A percentile compares a stretch with the other conserved stretches of the same genome.
These are phyloP conservation scores for Calamus simplicifolius DNA, from an alignment of 176 grass and related monocot genomes.

Conservation along the genomic window DNA sequence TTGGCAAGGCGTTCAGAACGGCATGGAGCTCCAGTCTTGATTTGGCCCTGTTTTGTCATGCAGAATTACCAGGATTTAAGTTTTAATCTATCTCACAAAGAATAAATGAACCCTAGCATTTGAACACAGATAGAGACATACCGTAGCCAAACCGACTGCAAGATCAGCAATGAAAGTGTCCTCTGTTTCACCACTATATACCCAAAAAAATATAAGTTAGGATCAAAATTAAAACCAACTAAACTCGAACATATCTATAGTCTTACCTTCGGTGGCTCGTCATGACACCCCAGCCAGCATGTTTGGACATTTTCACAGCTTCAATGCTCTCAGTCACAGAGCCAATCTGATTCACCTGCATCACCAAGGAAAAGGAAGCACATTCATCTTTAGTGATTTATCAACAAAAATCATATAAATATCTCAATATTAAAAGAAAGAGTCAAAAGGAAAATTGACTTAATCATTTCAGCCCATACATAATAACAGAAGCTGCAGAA, in stretches of 20 bases:
- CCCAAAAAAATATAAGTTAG: slow-evolving; percentile 14
- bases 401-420: no score
- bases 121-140: slow-evolving; percentile 15
- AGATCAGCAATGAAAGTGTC: slow-evolving; percentile 96
- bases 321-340: slow-evolving; percentile 91
- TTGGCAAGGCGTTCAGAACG: slow-evolving; percentile 91
- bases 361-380: not conserved
- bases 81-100: no score
- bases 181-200: slow-evolving; percentile 72
- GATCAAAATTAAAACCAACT: not conserved
- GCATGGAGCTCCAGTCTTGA: slow-evolving; percentile 90
- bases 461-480: not conserved
- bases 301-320: slow-evolving; percentile 91
- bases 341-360: slow-evolving; percentile 91
- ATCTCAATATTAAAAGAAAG: no score
- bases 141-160: slow-evolving; percentile 72
- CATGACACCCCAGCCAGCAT: slow-evolving; percentile 85
- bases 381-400: no score
- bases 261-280: slow-evolving; percentile 80
- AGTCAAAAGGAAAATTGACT: not conserved
- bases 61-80: no score
- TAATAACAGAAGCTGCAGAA: slow-evolving; percentile 25
- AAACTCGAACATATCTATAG: not conserved
- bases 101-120: no score
- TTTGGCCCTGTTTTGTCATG: slow-evolving; percentile 62